Percentiles rank a stretch among this genome's conserved stretches.
phyloP scores from a whole-genome alignment of 2,329 filamentous ascomycete species.

The Exophiala xenobiotica region DNA sequence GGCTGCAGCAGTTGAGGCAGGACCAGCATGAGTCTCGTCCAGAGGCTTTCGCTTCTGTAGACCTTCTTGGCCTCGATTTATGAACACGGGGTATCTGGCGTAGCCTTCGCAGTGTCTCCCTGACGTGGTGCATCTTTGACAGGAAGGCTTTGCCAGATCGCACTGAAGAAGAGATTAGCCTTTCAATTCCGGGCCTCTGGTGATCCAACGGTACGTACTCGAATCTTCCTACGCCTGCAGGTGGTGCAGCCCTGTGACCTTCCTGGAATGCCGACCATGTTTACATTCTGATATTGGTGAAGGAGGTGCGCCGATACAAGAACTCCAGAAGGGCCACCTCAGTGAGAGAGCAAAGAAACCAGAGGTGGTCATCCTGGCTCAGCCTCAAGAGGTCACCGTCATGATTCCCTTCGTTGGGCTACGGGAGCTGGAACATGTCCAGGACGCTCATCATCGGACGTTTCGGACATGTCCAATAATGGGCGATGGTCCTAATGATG shows the following conservation, averaged over 20 bases:
- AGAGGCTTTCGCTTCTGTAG: slow-evolving; percentile 12
- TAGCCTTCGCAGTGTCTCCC: slow-evolving; percentile 15
- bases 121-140: slow-evolving; percentile 6
- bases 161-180: slow-evolving; percentile 4
- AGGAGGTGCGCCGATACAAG: background rate
- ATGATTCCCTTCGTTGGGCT: too few species aligned
- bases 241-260: slow-evolving; percentile 7
- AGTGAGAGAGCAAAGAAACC: background rate
- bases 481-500: background rate
- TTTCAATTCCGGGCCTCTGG: background rate
- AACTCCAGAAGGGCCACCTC: background rate
- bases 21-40: slow-evolving; percentile 7
- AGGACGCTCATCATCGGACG: too few species aligned
- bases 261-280: slow-evolving; percentile 12
- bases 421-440: too few species aligned
- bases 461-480: background rate
- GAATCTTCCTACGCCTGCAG: slow-evolving; percentile 15
- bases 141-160: slow-evolving; percentile 10
- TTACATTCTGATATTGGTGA: background rate
- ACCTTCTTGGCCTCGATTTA: slow-evolving; percentile 12
- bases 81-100: slow-evolving; percentile 15
- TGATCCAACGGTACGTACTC: background rate
- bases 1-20: background rate
- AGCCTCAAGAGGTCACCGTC: too few species aligned
- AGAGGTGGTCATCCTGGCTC: too few species aligned